These are phyloP conservation scores for Rostrohypoxylon terebratum DNA, from an alignment of 495 filamentous ascomycete genomes.

Conservation along the genomic window DNA sequence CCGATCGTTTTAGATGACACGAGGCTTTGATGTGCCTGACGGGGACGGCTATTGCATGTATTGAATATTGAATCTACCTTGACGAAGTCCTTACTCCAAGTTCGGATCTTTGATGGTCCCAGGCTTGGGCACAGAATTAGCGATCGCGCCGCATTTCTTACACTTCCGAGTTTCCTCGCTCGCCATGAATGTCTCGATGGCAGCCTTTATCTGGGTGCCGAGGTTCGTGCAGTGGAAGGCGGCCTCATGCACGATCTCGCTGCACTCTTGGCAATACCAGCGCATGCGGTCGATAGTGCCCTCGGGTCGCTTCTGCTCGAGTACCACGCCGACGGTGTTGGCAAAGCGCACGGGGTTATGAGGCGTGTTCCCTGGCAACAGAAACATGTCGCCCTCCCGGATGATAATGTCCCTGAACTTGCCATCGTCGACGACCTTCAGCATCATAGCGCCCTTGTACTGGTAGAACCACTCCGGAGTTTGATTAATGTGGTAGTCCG, in stretches of 20 bases:
- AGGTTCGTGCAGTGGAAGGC: conserved; percentile 90
- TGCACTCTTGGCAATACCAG: conserved; percentile 87
- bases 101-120: conserved; percentile 66
- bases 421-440: conserved; percentile 82
- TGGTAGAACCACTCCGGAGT: conserved; percentile 99
- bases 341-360: conserved; percentile 79
- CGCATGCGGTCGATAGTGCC: conserved; percentile 80
- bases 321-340: conserved; percentile 80
- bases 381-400: conserved; percentile 92
- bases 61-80: not conserved
- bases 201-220: conserved; percentile 96
- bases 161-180: conserved; percentile 81
- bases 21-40: not conserved
- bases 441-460: conserved; percentile 89
- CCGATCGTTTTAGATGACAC: not conserved
- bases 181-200: conserved; percentile 83
- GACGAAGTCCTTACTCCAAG: conserved; percentile 47
- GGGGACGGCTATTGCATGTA: not conserved
- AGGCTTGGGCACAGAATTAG: conserved; percentile 63
- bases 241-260: conserved; percentile 83
- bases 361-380: conserved; percentile 90
- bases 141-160: conserved; percentile 79
- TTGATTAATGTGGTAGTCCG: conserved; percentile 98
- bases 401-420: conserved; percentile 87
- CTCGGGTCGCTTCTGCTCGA: conserved; percentile 85